Conservation (phyloP, 805 yeast genomes). For the Kodamaea jinghongensis region DNA sequence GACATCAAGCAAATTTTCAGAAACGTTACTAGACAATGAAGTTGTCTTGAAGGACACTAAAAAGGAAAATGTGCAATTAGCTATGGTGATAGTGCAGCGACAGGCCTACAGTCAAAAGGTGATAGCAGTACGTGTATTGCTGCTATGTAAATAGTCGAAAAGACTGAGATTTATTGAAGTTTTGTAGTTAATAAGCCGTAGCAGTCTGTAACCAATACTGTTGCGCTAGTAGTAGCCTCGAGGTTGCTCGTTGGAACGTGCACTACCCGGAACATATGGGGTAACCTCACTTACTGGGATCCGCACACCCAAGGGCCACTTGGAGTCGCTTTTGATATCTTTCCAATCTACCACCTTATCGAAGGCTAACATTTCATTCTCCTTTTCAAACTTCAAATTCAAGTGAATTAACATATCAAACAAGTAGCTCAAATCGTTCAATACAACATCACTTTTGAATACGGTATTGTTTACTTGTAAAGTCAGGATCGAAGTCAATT, state of each 20-base stretch:
- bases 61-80: no score
- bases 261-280: conserved; percentile 13
- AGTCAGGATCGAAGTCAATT: conserved; percentile 33
- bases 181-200: no score
- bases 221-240: no score
- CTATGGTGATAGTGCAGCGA: no score
- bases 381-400: conserved; percentile 41
- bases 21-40: conserved; percentile 13
- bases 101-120: no score
- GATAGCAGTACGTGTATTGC: no score
- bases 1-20: conserved; percentile 58
- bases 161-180: no score
- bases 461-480: conserved; percentile 34
- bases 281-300: conserved; percentile 32
- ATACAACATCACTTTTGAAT: conserved; percentile 34
- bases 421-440: conserved; percentile 35
- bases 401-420: conserved; percentile 41
- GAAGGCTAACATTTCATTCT: conserved; percentile 38
- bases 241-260: background rate
- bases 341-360: conserved; percentile 35
- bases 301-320: conserved; percentile 41
- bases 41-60: no score
- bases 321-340: conserved; percentile 35
- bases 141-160: no score
- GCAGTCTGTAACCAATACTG: no score